These are phyloP conservation scores for Citrus medica DNA, from an alignment of 345 rosid species.

Conservation along the genomic window DNA sequence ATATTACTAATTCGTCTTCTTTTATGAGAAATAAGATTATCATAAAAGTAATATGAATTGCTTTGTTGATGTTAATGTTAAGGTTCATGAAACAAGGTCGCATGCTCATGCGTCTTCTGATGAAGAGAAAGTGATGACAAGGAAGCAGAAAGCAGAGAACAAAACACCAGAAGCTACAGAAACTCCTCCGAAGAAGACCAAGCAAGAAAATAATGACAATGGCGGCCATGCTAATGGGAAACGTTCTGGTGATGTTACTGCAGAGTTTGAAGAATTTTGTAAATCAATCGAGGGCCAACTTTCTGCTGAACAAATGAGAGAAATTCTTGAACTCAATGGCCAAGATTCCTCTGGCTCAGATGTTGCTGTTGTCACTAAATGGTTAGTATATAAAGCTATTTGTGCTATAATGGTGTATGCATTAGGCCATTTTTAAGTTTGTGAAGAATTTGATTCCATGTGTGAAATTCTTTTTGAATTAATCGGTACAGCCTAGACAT, in stretches of 20 bases:
- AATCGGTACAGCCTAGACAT: constrained; percentile 52
- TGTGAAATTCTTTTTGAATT: background rate
- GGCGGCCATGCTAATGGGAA: constrained; percentile 24
- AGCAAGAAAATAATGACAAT: constrained; percentile 30
- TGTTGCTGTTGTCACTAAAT: constrained; percentile 29
- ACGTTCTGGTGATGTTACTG: constrained; percentile 15
- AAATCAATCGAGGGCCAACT: constrained; percentile 49
- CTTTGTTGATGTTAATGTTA: constrained; percentile 4
- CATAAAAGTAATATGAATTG: background rate
- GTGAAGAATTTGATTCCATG: background rate
- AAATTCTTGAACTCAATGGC: constrained; percentile 54
- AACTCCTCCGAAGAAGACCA: constrained; percentile 62
- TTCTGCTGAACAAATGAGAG: constrained; percentile 55
- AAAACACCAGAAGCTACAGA: constrained; percentile 42
- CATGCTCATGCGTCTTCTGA: constrained; percentile 47
- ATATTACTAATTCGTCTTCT: background rate
- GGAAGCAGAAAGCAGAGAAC: constrained; percentile 87
- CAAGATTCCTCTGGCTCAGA: constrained; percentile 57
- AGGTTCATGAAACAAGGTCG: constrained; percentile 80
- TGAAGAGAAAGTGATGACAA: constrained; percentile 59
- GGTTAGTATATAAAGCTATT: constrained; percentile 28
- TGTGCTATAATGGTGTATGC: background rate
- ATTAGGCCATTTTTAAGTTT: too few species aligned
- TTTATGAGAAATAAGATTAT: too few species aligned
- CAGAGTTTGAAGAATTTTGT: constrained; percentile 53